A percentile compares a stretch with the other conserved stretches of the same genome.
phyloP scores from a whole-genome alignment of 2,329 filamentous ascomycete genomes.

The Xylaria polymorpha region DNA sequence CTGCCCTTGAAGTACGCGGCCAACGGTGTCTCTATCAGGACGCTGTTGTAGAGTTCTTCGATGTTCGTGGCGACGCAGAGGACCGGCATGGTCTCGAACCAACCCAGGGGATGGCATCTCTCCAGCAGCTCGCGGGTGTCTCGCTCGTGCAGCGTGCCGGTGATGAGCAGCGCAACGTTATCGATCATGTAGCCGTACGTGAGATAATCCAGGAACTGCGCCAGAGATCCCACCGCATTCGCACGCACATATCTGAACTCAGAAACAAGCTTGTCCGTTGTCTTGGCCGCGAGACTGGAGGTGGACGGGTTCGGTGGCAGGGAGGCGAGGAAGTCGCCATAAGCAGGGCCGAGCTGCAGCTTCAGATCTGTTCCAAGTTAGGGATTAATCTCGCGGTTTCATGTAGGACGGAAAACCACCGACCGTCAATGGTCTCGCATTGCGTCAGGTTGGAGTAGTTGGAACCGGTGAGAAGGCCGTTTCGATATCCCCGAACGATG shows the following conservation, averaged over 20 bases:
- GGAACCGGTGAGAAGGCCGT: conserved; percentile 86
- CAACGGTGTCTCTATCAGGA: conserved; percentile 94
- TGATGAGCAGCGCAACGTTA: conserved; percentile 97
- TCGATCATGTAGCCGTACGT: conserved; percentile 99
- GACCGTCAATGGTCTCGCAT: conserved; percentile 97
- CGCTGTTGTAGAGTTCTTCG: conserved; percentile 98
- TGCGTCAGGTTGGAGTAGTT: conserved; percentile 97
- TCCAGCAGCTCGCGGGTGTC: conserved; percentile 96
- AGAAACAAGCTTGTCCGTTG: conserved; percentile 96
- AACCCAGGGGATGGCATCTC: conserved; percentile 94
- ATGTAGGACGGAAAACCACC: conserved; percentile 43
- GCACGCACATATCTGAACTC: conserved; percentile 97
- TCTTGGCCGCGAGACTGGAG: conserved; percentile 91
- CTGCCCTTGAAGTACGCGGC: conserved; percentile 98
- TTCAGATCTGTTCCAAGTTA: conserved; percentile 79
- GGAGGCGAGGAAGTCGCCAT: conserved; percentile 94
- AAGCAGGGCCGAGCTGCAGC: conserved; percentile 94
- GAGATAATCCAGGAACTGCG: conserved; percentile 97
- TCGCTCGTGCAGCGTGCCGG: conserved; percentile 94
- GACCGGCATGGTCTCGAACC: conserved; percentile 99
- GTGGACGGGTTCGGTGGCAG: conserved; percentile 97
- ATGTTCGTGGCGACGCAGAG: conserved; percentile 98
- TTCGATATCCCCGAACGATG: conserved; percentile 96
- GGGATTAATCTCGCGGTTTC: neutral
- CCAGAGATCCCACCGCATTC: conserved; percentile 89